A percentile compares a stretch with the other conserved stretches of the same genome.
phyloP scores from a whole-genome alignment of 2,329 filamentous ascomycete species.

The Tolypocladium capitatum region DNA sequence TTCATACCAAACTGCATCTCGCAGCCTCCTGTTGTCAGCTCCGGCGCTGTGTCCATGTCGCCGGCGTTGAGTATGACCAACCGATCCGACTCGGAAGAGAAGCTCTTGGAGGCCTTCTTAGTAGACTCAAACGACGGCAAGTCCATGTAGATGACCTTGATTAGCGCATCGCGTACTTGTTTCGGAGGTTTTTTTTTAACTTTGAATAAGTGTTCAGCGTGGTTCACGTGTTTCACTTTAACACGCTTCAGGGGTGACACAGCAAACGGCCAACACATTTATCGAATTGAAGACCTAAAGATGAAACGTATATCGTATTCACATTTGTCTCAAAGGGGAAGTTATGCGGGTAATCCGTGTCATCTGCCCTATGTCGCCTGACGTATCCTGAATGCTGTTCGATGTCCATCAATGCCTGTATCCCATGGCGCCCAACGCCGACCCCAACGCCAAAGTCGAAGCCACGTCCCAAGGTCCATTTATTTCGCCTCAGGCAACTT shows the following conservation, averaged over 20 bases:
- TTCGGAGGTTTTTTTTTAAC: background rate
- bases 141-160: slow-evolving; percentile 27
- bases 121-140: slow-evolving; percentile 30
- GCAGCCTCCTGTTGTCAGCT: slow-evolving; percentile 29
- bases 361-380: background rate
- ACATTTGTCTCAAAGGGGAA: too few species aligned
- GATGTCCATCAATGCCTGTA: background rate
- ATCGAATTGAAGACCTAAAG: background rate
- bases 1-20: slow-evolving; percentile 37
- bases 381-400: background rate
- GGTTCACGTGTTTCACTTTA: too few species aligned
- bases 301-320: background rate
- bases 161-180: slow-evolving; percentile 6
- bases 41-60: slow-evolving; percentile 23
- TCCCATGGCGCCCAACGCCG: background rate
- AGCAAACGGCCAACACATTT: too few species aligned
- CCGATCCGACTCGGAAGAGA: slow-evolving; percentile 18
- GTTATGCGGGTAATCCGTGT: background rate
- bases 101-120: slow-evolving; percentile 22
- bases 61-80: slow-evolving; percentile 35
- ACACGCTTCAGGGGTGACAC: too few species aligned
- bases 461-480: background rate
- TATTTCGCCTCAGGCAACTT: slow-evolving; percentile 5
- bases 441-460: background rate
- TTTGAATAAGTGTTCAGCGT: too few species aligned